A percentile compares a stretch with the other conserved stretches of the same genome.
These are phyloP conservation scores for Penicillium flavigenum DNA, from an alignment of 495 filamentous ascomycete genomes.

Conservation along the genomic window DNA sequence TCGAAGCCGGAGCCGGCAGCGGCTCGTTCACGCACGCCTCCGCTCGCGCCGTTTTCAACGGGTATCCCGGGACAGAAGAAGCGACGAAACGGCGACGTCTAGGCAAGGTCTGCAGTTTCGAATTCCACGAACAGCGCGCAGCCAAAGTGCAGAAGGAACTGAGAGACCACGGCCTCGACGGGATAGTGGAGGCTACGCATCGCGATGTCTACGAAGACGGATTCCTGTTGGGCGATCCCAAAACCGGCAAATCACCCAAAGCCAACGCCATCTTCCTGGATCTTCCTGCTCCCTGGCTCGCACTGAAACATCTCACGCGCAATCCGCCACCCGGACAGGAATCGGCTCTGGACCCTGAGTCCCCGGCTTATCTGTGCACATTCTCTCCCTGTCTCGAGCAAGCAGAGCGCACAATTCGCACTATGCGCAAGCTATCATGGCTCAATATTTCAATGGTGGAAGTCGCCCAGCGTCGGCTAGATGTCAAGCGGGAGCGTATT, in stretches of 20 bases:
- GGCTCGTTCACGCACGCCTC: slow-evolving; percentile 94
- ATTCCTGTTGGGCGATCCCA: slow-evolving; percentile 59
- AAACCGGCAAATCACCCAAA: slow-evolving; percentile 53
- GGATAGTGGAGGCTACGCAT: slow-evolving; percentile 77
- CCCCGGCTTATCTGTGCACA: slow-evolving; percentile 75
- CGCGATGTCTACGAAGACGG: slow-evolving; percentile 89
- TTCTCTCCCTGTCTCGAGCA: slow-evolving; percentile 98
- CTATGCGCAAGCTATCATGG: slow-evolving; percentile 79
- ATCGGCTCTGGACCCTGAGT: slow-evolving; percentile 68
- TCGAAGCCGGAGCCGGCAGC: slow-evolving; percentile 93
- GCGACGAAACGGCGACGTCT: slow-evolving; percentile 33
- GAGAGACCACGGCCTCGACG: slow-evolving; percentile 66
- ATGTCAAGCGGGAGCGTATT: slow-evolving; percentile 78
- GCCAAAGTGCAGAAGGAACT: slow-evolving; percentile 73
- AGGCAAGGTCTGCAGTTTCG: slow-evolving; percentile 89
- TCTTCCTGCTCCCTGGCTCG: slow-evolving; percentile 89
- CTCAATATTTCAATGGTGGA: slow-evolving; percentile 91
- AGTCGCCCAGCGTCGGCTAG: slow-evolving; percentile 69
- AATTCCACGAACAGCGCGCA: slow-evolving; percentile 81
- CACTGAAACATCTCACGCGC: slow-evolving; percentile 79
- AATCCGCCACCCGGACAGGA: slow-evolving; percentile 37
- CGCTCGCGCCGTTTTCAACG: slow-evolving; percentile 82
- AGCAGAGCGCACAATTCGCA: slow-evolving; percentile 76
- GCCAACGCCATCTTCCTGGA: slow-evolving; percentile 89
- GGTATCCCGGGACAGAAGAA: slow-evolving; percentile 54